phyloP scores from a whole-genome alignment of 805 yeast species.

The Priceomyces castillae region DNA sequence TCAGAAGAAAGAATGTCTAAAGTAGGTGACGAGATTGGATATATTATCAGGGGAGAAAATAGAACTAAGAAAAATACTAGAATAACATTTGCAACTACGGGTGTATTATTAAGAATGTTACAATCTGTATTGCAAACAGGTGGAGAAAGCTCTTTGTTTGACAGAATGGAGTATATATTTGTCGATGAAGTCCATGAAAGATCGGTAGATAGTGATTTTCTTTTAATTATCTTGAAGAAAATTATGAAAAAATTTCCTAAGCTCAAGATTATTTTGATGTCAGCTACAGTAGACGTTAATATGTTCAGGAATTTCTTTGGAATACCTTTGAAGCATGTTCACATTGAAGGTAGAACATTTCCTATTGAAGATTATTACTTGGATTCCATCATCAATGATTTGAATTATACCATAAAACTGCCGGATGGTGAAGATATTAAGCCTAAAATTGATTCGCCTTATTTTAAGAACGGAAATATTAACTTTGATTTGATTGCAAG shows the following conservation, averaged over 20 bases:
- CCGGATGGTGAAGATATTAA: conserved; percentile 40
- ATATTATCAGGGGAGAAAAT: conserved; percentile 86
- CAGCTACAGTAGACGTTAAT: conserved; percentile 83
- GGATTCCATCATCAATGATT: conserved; percentile 57
- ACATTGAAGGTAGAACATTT: conserved; percentile 90
- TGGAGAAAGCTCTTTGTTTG: conserved; percentile 37
- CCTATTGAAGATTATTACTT: conserved; percentile 80
- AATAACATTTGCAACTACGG: conserved; percentile 87
- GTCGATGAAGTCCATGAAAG: conserved; percentile 98
- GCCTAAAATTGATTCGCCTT: conserved; percentile 65
- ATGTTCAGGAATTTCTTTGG: conserved; percentile 67
- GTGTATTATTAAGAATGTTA: conserved; percentile 82
- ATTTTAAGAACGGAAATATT: conserved; percentile 63
- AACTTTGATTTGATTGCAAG: conserved; percentile 70
- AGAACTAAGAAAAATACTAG: conserved; percentile 60
- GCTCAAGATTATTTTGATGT: conserved; percentile 77
- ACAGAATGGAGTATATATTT: conserved; percentile 64
- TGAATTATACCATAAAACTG: conserved; percentile 54
- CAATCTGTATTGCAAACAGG: conserved; percentile 47
- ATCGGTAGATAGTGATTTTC: conserved; percentile 84
- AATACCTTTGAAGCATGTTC: conserved; percentile 55
- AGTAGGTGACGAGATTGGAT: conserved; percentile 81
- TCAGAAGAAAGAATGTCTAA: conserved; percentile 70
- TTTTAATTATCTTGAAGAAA: conserved; percentile 71
- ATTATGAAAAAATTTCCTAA: conserved; percentile 50